Conservation (phyloP, 805 yeast genomes). For the Pichia phayaonensis region DNA sequence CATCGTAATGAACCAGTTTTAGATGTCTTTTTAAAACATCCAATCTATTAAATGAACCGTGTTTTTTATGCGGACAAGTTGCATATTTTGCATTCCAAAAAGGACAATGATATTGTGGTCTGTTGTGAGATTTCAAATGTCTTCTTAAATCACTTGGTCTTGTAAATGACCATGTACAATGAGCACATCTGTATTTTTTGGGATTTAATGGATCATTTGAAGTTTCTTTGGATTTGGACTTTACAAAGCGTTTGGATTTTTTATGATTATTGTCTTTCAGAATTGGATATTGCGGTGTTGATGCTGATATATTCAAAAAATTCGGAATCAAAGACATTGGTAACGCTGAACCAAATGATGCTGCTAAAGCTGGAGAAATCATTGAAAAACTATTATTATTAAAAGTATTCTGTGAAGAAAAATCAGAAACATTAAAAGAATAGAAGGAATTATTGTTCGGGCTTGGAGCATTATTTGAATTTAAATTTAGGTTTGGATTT, state of each 20-base stretch:
- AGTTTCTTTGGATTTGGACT: slow-evolving; percentile 1
- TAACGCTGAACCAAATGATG: slow-evolving; percentile 2
- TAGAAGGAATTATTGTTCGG: background rate
- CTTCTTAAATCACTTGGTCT: slow-evolving; percentile 64
- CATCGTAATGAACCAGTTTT: slow-evolving; percentile 59
- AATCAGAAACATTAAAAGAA: background rate
- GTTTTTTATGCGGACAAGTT: slow-evolving; percentile 62
- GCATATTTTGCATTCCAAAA: slow-evolving; percentile 57
- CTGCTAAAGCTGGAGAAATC: background rate
- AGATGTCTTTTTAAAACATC: slow-evolving; percentile 73
- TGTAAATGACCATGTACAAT: slow-evolving; percentile 63
- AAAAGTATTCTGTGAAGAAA: background rate
- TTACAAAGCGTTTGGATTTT: background rate
- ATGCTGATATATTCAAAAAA: background rate
- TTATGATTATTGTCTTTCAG: background rate
- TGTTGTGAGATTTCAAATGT: slow-evolving; percentile 57
- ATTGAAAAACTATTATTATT: background rate
- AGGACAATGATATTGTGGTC: slow-evolving; percentile 66
- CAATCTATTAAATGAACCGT: slow-evolving; percentile 65
- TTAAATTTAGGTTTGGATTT: background rate
- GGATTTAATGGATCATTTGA: slow-evolving; percentile 5
- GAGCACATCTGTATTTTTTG: slow-evolving; percentile 30
- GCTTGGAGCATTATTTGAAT: background rate
- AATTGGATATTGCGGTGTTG: background rate
- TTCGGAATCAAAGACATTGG: slow-evolving; percentile 1